Conservation (phyloP, 371 early-diverging fungal species). For the Paraphysoderma sedebokerense region DNA sequence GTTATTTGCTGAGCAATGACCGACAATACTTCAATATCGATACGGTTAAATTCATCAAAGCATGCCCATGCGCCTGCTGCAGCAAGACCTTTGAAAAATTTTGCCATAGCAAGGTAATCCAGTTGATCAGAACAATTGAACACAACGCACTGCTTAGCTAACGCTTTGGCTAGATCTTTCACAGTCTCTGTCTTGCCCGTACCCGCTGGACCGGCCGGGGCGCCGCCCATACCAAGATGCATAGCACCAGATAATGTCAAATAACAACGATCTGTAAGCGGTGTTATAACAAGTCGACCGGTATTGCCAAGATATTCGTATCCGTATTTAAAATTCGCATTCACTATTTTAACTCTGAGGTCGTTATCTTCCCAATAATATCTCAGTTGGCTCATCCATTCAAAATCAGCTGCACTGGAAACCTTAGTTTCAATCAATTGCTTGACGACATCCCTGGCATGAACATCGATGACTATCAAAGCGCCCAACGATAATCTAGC, state of each 20-base stretch:
- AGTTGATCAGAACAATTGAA: conserved; percentile 42
- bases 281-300: conserved; percentile 36
- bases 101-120: conserved; percentile 39
- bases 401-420: conserved; percentile 28
- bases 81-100: conserved; percentile 37
- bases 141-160: conserved; percentile 42
- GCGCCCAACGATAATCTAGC: conserved; percentile 25
- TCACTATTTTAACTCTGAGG: conserved; percentile 28
- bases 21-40: conserved; percentile 29
- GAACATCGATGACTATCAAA: conserved; percentile 37
- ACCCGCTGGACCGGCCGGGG: conserved; percentile 35
- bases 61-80: conserved; percentile 38
- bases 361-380: conserved; percentile 42
- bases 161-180: conserved; percentile 35
- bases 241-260: conserved; percentile 32
- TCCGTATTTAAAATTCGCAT: conserved; percentile 33
- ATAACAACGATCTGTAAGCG: conserved; percentile 31
- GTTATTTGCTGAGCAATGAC: conserved; percentile 40
- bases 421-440: conserved; percentile 24
- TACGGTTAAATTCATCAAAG: conserved; percentile 43
- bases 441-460: conserved; percentile 31
- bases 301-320: conserved; percentile 39
- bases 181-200: conserved; percentile 42
- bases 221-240: conserved; percentile 40
- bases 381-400: conserved; percentile 39